Conservation (phyloP, 2,329 filamentous ascomycete genomes). For the Hymenoscyphus albidus region DNA sequence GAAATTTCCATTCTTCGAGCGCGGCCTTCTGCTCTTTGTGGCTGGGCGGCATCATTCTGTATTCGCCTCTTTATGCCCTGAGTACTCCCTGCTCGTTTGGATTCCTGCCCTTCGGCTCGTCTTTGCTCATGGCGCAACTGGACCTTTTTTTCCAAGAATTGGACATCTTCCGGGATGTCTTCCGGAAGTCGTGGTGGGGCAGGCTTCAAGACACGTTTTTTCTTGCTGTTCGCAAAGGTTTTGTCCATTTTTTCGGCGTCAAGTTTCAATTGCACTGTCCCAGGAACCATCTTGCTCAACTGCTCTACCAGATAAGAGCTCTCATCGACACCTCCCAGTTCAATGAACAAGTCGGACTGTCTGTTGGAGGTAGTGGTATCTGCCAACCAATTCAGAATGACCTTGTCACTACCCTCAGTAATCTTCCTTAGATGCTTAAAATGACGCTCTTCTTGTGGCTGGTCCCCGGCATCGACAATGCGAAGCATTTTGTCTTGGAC, state of each 20-base stretch:
- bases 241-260: not conserved
- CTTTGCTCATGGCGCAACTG: not conserved
- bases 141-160: no score
- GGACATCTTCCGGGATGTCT: no score
- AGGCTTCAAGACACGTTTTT: not conserved
- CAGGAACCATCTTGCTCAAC: not conserved
- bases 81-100: not conserved
- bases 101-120: not conserved
- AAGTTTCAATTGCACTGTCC: no score
- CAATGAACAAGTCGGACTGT: not conserved
- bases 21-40: not conserved
- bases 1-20: not conserved
- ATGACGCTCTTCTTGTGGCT: not conserved
- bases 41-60: not conserved
- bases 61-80: not conserved
- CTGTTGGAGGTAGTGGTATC: not conserved
- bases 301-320: conserved; percentile 1
- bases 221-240: not conserved
- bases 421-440: not conserved
- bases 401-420: not conserved
- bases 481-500: not conserved
- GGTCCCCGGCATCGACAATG: not conserved
- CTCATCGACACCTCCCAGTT: conserved; percentile 7
- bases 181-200: no score
- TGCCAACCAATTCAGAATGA: not conserved